Conservation (phyloP, 176 grass and related monocot genomes). For the Poa annua region DNA sequence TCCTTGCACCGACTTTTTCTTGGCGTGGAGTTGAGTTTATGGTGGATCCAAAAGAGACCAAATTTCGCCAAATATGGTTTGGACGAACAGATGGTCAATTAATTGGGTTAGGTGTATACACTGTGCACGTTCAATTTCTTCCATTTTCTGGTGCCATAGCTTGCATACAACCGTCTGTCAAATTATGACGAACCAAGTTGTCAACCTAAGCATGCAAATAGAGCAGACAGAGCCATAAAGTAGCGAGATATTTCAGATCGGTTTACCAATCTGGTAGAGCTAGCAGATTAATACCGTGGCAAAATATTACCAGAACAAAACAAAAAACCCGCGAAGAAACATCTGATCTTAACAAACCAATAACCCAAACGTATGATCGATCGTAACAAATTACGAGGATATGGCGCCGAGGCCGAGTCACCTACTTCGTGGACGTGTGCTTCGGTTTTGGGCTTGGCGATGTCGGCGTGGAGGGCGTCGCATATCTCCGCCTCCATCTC, state of each 20-base stretch:
- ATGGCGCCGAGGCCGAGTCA: neutral
- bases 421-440: slow-evolving; percentile 62
- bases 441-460: slow-evolving; percentile 69
- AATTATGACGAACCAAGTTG: neutral
- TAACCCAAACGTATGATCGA: neutral
- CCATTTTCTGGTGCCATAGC: neutral
- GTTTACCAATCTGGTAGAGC: neutral
- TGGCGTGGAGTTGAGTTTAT: neutral
- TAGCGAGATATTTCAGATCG: neutral
- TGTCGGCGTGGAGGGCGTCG: slow-evolving; percentile 60
- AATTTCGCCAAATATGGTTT: neutral
- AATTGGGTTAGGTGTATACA: neutral
- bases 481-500: slow-evolving; percentile 74
- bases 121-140: neutral
- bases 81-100: neutral
- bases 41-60: slow-evolving; percentile 7
- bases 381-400: neutral
- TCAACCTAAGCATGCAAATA: neutral
- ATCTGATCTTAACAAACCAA: slow-evolving; percentile 2
- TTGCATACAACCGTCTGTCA: neutral
- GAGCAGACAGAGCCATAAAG: slow-evolving; percentile 8
- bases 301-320: neutral
- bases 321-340: neutral
- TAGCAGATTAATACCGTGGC: neutral
- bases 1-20: neutral